Percentiles rank a stretch among this genome's conserved stretches.
phyloP scores from a whole-genome alignment of 352 stramenopile species.

The Pythium angustatum region DNA sequence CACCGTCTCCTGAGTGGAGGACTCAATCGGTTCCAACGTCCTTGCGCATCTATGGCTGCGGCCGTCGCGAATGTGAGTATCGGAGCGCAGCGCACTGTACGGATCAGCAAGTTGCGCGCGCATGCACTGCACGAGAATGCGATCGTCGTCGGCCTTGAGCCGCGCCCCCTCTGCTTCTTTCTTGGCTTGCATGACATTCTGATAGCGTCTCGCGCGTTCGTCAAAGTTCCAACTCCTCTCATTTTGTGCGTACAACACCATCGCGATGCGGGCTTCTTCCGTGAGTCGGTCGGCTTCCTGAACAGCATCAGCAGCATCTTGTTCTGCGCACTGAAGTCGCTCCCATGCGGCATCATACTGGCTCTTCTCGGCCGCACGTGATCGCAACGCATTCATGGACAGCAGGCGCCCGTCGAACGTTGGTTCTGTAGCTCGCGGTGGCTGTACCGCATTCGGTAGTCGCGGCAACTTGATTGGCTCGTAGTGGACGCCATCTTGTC shows the following conservation, averaged over 20 bases:
- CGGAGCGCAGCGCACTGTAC: conserved; percentile 29
- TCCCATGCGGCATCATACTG: conserved; percentile 38
- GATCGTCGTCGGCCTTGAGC: conserved; percentile 44
- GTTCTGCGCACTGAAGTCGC: conserved; percentile 33
- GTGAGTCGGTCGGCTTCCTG: conserved; percentile 52
- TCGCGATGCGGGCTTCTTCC: conserved; percentile 60
- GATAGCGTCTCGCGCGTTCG: conserved; percentile 51
- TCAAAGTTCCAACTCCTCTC: conserved; percentile 66
- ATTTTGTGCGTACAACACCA: conserved; percentile 58
- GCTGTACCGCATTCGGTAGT: conserved; percentile 14
- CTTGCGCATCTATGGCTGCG: not conserved
- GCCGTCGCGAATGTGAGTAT: not conserved
- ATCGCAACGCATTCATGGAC: conserved; percentile 40
- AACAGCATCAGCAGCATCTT: conserved; percentile 28
- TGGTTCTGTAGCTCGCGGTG: conserved; percentile 16
- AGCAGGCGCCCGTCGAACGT: conserved; percentile 31
- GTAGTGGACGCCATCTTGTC: not conserved
- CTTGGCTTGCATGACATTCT: conserved; percentile 56
- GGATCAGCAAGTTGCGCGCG: conserved; percentile 44
- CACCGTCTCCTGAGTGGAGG: conserved; percentile 21
- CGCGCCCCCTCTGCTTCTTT: conserved; percentile 47
- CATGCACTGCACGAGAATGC: conserved; percentile 29
- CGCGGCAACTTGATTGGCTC: conserved; percentile 21
- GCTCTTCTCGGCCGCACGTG: conserved; percentile 32
- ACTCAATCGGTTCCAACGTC: conserved; percentile 4